These are phyloP conservation scores for Microbotryomycetes sp. DNA, from an alignment of 1,284 basidiomycete species.

Conservation along the genomic window DNA sequence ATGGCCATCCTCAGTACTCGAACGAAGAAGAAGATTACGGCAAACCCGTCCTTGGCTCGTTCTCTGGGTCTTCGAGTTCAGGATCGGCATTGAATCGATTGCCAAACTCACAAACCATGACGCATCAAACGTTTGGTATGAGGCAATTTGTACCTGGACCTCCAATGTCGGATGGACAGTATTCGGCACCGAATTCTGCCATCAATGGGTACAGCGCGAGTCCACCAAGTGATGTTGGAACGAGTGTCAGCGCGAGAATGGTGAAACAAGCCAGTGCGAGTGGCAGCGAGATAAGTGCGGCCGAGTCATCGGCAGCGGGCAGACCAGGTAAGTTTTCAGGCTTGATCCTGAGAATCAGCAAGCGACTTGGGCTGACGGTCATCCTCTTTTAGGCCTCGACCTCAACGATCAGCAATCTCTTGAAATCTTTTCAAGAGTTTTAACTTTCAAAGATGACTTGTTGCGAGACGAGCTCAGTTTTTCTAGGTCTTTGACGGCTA, in stretches of 20 bases:
- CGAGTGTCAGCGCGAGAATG: conserved; percentile 22
- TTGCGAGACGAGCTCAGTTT: conserved; percentile 98
- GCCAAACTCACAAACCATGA: neutral
- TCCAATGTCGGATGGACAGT: neutral
- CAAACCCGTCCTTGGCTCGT: neutral
- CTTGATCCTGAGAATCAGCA: too few relatives aligned
- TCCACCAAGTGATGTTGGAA: conserved; percentile 18
- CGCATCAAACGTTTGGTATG: neutral
- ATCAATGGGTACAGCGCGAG: conserved; percentile 12
- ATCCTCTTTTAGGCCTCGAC: conserved; percentile 64
- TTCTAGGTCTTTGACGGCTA: conserved; percentile 72
- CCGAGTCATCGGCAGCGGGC: neutral
- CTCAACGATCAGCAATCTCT: conserved; percentile 91
- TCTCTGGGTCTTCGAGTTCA: neutral
- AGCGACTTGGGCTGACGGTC: too few relatives aligned
- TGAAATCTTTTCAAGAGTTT: conserved; percentile 93
- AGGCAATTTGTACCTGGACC: neutral
- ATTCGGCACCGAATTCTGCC: conserved; percentile 1
- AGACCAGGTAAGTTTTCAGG: neutral
- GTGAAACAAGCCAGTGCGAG: conserved; percentile 1
- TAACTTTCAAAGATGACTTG: conserved; percentile 95
- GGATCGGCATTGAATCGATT: too few relatives aligned
- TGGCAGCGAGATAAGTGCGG: neutral
- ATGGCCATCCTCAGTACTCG: neutral
- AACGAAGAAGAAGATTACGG: neutral